phyloP scores from a whole-genome alignment of 2,329 filamentous ascomycete species.

The Colletotrichum neosansevieriae region DNA sequence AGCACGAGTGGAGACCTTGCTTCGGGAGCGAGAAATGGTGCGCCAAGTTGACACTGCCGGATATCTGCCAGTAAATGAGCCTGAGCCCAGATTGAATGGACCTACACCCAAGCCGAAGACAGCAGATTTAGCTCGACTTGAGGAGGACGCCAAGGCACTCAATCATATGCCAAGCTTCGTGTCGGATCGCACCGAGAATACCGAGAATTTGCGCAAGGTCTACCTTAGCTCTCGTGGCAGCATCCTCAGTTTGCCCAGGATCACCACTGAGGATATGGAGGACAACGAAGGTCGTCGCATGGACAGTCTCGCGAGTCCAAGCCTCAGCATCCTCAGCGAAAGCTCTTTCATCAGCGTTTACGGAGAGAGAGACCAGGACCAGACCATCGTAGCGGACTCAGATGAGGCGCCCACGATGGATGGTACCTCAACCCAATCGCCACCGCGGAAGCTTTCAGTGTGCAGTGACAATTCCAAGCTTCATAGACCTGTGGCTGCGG shows the following conservation, averaged over 20 bases:
- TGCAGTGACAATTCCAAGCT: constrained; percentile 2
- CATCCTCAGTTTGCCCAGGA: constrained; percentile 61
- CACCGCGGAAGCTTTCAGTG: constrained; percentile 11
- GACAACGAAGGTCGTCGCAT: constrained; percentile 50
- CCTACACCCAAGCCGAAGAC: constrained; percentile 41
- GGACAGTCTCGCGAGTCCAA: constrained; percentile 66
- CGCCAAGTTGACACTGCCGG: constrained; percentile 61
- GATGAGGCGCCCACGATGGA: constrained; percentile 50
- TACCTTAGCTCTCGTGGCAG: constrained; percentile 66
- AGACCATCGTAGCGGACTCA: constrained; percentile 43
- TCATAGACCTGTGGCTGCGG: neutral
- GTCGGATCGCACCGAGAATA: constrained; percentile 69
- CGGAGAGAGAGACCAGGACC: constrained; percentile 56
- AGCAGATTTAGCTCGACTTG: constrained; percentile 39
- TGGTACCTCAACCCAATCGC: constrained; percentile 41
- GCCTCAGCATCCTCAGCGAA: constrained; percentile 74
- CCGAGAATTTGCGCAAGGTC: constrained; percentile 71
- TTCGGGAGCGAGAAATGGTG: constrained; percentile 66
- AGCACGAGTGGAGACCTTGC: constrained; percentile 66
- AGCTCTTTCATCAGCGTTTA: constrained; percentile 77
- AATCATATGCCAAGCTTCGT: constrained; percentile 74
- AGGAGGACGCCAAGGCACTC: constrained; percentile 55
- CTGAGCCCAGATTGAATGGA: constrained; percentile 43
- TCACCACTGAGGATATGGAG: constrained; percentile 55
- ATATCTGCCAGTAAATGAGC: constrained; percentile 49